A percentile compares a stretch with the other conserved stretches of the same genome.
Evolutionary conservation across 371 early-diverging fungal genomes (phyloP).

Genomic region (Mortierella sp.): DNA sequence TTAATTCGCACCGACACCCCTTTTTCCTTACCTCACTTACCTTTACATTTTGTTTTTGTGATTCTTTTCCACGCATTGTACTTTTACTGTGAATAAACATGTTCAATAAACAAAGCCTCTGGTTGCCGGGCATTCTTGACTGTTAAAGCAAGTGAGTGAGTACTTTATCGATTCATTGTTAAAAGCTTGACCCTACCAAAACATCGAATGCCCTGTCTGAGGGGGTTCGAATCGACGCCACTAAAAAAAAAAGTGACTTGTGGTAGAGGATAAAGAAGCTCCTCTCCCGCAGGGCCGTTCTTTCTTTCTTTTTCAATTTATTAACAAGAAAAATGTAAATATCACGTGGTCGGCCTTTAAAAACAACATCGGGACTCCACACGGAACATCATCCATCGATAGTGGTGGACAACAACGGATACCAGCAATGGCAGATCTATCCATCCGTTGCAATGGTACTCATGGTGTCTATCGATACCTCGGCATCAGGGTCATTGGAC

Average conservation of each 20-base stretch:
- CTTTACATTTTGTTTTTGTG: not conserved
- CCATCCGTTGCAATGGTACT: constrained; percentile 15
- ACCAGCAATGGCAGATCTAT: not conserved
- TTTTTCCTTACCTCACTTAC: not conserved
- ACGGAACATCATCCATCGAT: not conserved
- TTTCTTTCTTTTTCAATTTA: constrained; percentile 52
- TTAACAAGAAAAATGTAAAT: constrained; percentile 54
- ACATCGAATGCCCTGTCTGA: not conserved
- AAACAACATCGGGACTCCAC: not conserved
- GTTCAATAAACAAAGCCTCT: no score
- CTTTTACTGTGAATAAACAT: not conserved
- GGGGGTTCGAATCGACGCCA: not conserved
- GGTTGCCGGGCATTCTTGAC: no score
- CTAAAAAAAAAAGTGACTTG: constrained; percentile 2
- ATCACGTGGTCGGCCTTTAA: constrained; percentile 23
- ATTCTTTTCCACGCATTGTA: not conserved
- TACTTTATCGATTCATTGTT: no score
- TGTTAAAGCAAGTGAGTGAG: no score
- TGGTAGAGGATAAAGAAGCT: not conserved
- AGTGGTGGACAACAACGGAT: not conserved
- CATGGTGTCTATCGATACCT: not conserved
- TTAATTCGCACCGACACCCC: not conserved
- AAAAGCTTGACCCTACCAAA: no score
- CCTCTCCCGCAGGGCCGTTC: constrained; percentile 1
- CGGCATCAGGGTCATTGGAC: not conserved